Evolutionary conservation across 2,329 filamentous ascomycete genomes (phyloP).

Genomic region (Epichloe sylvatica): DNA sequence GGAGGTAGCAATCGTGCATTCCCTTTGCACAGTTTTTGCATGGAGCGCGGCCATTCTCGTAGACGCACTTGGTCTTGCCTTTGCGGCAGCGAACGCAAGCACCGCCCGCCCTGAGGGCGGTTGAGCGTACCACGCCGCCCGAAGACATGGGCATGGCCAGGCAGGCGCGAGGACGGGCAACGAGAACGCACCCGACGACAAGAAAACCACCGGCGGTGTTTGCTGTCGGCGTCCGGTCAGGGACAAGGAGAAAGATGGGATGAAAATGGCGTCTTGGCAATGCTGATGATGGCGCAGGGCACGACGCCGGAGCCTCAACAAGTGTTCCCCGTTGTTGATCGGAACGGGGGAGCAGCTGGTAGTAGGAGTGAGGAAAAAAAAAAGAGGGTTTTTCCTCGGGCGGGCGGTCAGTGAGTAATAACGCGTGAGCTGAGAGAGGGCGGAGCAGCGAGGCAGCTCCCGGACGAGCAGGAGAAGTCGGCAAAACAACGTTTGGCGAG

Average conservation of each 20-base stretch:
- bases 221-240: slow-evolving; percentile 1
- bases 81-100: slow-evolving; percentile 50
- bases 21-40: slow-evolving; percentile 52
- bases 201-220: slow-evolving; percentile 1
- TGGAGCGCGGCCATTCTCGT: slow-evolving; percentile 47
- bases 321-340: slow-evolving; percentile 2
- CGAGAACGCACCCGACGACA: neutral
- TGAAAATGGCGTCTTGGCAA: neutral
- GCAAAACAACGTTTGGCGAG: neutral
- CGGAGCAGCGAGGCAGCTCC: neutral
- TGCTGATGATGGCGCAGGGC: slow-evolving; percentile 3
- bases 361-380: neutral
- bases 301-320: slow-evolving; percentile 2
- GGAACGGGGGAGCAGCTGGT: slow-evolving; percentile 1
- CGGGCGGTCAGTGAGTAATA: neutral
- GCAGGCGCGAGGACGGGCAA: neutral
- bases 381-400: slow-evolving; percentile 1
- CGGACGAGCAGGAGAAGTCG: neutral
- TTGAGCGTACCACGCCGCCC: slow-evolving; percentile 37
- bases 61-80: slow-evolving; percentile 51
- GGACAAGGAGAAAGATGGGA: slow-evolving; percentile 1
- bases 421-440: slow-evolving; percentile 2
- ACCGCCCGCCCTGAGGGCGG: slow-evolving; percentile 45
- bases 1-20: slow-evolving; percentile 49
- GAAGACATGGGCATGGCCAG: slow-evolving; percentile 26